A percentile compares a stretch with the other conserved stretches of the same genome.
These are phyloP conservation scores for Pseudonitzschia multiseries DNA, from an alignment of 108 stramenopile genomes.

Conservation along the genomic window DNA sequence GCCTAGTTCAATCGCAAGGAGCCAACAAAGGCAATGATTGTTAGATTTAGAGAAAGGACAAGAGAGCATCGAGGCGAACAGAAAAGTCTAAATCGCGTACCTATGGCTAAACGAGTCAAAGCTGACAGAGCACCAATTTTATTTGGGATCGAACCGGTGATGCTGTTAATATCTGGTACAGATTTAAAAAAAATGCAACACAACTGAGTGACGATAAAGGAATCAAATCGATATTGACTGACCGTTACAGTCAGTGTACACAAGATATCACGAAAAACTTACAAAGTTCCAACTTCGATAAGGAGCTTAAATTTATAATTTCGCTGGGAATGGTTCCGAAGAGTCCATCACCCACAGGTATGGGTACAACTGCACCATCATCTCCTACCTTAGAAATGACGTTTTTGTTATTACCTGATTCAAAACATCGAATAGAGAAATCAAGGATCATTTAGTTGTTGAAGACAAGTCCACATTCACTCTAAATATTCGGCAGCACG, in stretches of 20 bases:
- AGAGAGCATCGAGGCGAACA: neutral
- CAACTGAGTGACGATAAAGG: neutral
- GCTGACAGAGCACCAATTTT: neutral
- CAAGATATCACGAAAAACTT: neutral
- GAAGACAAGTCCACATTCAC: neutral
- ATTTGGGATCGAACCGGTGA: neutral
- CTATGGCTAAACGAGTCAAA: neutral
- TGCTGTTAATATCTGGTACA: neutral
- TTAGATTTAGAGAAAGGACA: neutral
- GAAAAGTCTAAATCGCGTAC: neutral
- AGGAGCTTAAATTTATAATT: neutral
- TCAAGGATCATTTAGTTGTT: no score
- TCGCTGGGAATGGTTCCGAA: neutral
- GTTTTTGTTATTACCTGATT: no score
- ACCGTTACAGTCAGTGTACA: neutral
- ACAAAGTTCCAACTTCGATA: neutral
- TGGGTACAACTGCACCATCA: no score
- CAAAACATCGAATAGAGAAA: no score
- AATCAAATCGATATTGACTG: neutral
- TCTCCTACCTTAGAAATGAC: no score
- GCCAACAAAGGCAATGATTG: neutral
- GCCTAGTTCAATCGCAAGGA: neutral
- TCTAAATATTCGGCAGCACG: neutral
- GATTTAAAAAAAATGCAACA: neutral
- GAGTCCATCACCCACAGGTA: neutral